Percentiles rank a stretch among this genome's conserved stretches.
Evolutionary conservation across 805 yeast species (phyloP).

Genomic region (Grigorovia humatica): DNA sequence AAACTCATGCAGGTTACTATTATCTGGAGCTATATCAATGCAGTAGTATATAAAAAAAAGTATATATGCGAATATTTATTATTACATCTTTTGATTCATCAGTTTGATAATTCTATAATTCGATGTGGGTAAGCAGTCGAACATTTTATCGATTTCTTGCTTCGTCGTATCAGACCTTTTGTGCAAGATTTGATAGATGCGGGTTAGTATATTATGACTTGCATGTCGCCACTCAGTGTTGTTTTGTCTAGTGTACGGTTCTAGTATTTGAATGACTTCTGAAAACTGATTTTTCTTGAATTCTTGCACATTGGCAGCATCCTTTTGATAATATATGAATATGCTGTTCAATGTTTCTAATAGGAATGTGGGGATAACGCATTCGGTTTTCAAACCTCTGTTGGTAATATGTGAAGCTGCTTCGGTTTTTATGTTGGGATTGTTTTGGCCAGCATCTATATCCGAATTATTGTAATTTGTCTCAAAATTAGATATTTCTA

Average conservation of each 20-base stretch:
- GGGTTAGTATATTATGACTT: slow-evolving; percentile 11
- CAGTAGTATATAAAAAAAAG: not conserved
- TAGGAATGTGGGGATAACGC: slow-evolving; percentile 12
- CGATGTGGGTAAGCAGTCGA: slow-evolving; percentile 3
- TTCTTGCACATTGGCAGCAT: not conserved
- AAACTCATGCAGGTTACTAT: too few relatives aligned
- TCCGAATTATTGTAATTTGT: not conserved
- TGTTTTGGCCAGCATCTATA: not conserved
- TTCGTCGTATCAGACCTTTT: not conserved
- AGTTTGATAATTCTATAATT: slow-evolving; percentile 2
- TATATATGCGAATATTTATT: not conserved
- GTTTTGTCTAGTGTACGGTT: slow-evolving; percentile 8
- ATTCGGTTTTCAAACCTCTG: not conserved
- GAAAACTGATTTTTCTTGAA: slow-evolving; percentile 12
- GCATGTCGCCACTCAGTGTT: slow-evolving; percentile 16
- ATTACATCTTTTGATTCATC: slow-evolving; percentile 1
- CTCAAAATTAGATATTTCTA: slow-evolving; percentile 7
- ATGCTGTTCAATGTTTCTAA: slow-evolving; percentile 12
- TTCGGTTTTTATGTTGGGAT: not conserved
- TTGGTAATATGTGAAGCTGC: not conserved
- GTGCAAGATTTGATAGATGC: slow-evolving; percentile 2
- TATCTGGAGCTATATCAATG: not conserved
- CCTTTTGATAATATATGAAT: slow-evolving; percentile 1
- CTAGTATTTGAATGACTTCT: slow-evolving; percentile 19
- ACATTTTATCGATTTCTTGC: slow-evolving; percentile 4